Evolutionary conservation across 1,284 basidiomycete genomes (phyloP), one percentile per base, ranked within the genome.

Genomic region (Rhodotorula sp.): DNA sequence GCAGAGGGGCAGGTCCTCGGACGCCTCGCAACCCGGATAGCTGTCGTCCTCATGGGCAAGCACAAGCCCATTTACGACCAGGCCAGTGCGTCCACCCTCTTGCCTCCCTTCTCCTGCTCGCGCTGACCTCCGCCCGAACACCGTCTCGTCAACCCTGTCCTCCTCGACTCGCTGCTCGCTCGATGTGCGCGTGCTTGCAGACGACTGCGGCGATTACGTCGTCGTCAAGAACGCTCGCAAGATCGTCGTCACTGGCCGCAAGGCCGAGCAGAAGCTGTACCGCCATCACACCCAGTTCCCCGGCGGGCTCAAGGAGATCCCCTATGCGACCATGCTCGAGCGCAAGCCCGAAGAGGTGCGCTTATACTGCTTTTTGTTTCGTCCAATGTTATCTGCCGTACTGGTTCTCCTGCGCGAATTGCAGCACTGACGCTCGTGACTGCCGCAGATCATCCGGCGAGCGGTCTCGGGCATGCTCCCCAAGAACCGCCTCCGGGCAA

Each of bases 31-130:
- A 90, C 92, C 78, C 88, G 92, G 58, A 97, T 99, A 80, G 97
- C 97, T 0, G 87, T 91, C 69, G 92, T 94, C 37, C 86, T 99
- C 67, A 98, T 98, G 95, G 97, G 97, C 81, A 99, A 99, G 84
- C 93, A 99, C 83, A 99, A 99, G 82, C 96, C 97, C 29, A 92
- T 97, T 63, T 98, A 93, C 79, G 93, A 98, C 83, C 93, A 92
- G 34, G 87, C 89, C 77, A 88, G 94, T 93, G 77, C 72, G 88
- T 83, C 15, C 21, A 3, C 17, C 32, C 7, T 19, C 32, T 55
- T 32, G 6, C 7, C n/a, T 58, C 54, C 66, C n/a, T 29, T 22
- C 27, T 9, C 22, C 3, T 1, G 29, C 21, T 22, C 22, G 39
- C 21, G 32, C 54, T 41, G 34, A 44, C 46, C 25, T 36, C 21